Evolutionary conservation across 768 basidiomycete species (phyloP).

Genomic region (Kwoniella shandongensis): DNA sequence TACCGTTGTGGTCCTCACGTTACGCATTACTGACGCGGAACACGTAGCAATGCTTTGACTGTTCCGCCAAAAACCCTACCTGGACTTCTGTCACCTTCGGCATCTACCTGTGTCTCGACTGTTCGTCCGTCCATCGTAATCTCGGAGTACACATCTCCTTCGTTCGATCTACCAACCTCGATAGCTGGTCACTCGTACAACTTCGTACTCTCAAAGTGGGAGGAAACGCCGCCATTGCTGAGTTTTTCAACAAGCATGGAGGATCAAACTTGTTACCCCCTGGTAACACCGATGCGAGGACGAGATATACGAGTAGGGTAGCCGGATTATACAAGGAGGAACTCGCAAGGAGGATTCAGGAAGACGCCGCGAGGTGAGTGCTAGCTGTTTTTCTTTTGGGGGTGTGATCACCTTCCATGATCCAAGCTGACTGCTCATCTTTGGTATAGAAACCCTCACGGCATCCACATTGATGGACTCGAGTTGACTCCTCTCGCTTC

Average conservation of each 20-base stretch:
- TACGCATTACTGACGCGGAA: no score
- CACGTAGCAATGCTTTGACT: constrained; percentile 83
- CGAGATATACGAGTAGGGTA: constrained; percentile 79
- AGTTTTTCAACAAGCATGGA: constrained; percentile 88
- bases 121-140: constrained; percentile 90
- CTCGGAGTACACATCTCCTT: constrained; percentile 98
- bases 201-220: constrained; percentile 95
- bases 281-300: constrained; percentile 73
- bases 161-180: constrained; percentile 95
- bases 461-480: constrained; percentile 80
- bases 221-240: constrained; percentile 80
- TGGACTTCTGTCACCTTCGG: constrained; percentile 97
- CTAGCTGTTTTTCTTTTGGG: neutral
- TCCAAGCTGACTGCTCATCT: constrained; percentile 5
- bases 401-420: no score
- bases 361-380: constrained; percentile 68
- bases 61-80: constrained; percentile 90
- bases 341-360: constrained; percentile 71
- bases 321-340: constrained; percentile 93
- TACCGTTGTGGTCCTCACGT: neutral
- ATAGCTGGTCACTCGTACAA: constrained; percentile 87
- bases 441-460: constrained; percentile 71
- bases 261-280: constrained; percentile 64
- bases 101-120: constrained; percentile 95
- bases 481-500: constrained; percentile 53